A percentile compares a stretch with the other conserved stretches of the same genome.
Evolutionary conservation across 163 green algal genomes (phyloP).

Genomic region (Chlamydomonas reinhardtii): DNA sequence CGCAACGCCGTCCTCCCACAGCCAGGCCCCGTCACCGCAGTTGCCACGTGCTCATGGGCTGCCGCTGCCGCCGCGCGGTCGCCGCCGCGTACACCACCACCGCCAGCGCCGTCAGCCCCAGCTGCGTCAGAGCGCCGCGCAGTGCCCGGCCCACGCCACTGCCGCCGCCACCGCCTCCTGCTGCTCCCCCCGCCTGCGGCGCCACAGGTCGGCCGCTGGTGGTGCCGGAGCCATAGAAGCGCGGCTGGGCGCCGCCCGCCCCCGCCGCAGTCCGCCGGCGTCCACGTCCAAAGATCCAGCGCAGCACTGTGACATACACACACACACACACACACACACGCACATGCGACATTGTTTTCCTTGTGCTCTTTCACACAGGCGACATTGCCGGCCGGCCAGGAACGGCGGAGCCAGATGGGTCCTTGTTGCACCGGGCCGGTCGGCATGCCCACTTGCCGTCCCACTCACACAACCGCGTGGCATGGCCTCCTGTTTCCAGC

Average conservation of each 20-base stretch:
- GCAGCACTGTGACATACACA: background rate
- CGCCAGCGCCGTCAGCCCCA: conserved; percentile 14
- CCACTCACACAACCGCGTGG: no score
- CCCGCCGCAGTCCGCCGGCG: no score
- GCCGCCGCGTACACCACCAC: conserved; percentile 4
- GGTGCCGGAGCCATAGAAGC: conserved; percentile 41
- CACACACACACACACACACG: no score
- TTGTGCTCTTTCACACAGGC: no score
- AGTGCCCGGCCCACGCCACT: background rate
- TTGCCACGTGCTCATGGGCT: conserved; percentile 20
- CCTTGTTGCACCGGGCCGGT: no score
- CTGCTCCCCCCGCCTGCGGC: background rate
- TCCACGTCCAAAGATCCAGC: background rate
- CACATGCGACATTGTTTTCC: no score
- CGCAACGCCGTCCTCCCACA: no score
- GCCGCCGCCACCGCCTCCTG: background rate
- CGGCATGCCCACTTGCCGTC: no score
- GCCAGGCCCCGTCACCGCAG: no score
- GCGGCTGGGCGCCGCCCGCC: background rate
- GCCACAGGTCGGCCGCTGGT: conserved; percentile 26
- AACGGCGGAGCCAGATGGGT: no score
- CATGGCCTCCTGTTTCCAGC: no score
- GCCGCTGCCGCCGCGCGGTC: conserved; percentile 2
- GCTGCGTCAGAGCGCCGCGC: conserved; percentile 5
- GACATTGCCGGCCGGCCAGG: no score